Evolutionary conservation across 768 basidiomycete genomes (phyloP).

Genomic region (Hydnum rufescens): DNA sequence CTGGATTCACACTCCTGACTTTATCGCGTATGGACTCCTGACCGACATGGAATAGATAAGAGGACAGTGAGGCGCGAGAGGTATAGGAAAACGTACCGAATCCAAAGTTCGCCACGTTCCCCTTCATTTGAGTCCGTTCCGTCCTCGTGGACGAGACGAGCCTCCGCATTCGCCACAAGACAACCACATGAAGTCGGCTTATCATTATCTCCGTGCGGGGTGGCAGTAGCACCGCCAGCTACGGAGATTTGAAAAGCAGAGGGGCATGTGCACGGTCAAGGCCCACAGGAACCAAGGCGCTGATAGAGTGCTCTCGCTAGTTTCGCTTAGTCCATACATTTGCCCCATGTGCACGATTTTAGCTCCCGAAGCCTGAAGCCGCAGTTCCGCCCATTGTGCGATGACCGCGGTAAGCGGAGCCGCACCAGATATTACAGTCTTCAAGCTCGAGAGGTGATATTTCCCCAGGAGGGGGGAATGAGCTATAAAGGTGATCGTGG

Average conservation of each 20-base stretch:
- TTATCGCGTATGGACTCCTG: conserved; percentile 38
- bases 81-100: conserved; percentile 24
- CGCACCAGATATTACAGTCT: conserved; percentile 20
- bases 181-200: conserved; percentile 14
- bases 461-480: conserved; percentile 18
- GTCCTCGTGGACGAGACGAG: conserved; percentile 18
- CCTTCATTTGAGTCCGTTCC: conserved; percentile 9
- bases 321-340: conserved; percentile 20
- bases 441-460: conserved; percentile 19
- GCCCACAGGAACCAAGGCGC: background rate
- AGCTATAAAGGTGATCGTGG: conserved; percentile 20
- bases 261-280: background rate
- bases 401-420: conserved; percentile 21
- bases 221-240: conserved; percentile 17
- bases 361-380: conserved; percentile 12
- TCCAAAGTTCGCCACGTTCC: conserved; percentile 20
- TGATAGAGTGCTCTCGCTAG: conserved; percentile 2
- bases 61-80: conserved; percentile 10
- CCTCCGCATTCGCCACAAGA: conserved; percentile 20
- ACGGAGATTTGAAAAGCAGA: conserved; percentile 21
- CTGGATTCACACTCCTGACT: conserved; percentile 20
- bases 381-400: conserved; percentile 12
- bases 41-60: background rate
- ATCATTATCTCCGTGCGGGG: conserved; percentile 9
- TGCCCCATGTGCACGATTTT: conserved; percentile 10